Percentiles rank a stretch among this genome's conserved stretches.
Evolutionary conservation across 2,329 filamentous ascomycete genomes (phyloP).

Genomic region (Thyridium curvatum): DNA sequence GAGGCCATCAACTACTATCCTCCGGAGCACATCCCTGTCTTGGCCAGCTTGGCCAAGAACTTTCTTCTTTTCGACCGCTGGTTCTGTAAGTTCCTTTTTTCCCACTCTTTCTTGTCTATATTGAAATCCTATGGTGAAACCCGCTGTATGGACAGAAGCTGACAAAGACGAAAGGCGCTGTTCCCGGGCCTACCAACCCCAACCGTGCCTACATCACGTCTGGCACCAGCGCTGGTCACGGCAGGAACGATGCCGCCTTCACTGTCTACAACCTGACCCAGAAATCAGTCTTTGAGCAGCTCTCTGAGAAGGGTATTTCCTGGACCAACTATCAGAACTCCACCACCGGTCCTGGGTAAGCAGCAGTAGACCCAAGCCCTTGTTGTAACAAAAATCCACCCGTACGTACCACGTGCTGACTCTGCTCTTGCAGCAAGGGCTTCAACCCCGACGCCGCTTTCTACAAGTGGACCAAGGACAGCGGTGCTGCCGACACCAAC

Average conservation of each 20-base stretch:
- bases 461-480: constrained; percentile 30
- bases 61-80: constrained; percentile 36
- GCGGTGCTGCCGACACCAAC: constrained; percentile 20
- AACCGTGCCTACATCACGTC: not conserved
- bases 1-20: constrained; percentile 37
- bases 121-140: too few relatives aligned
- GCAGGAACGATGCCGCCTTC: not conserved
- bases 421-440: not conserved
- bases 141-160: not conserved
- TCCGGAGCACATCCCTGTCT: constrained; percentile 30
- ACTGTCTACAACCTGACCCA: not conserved
- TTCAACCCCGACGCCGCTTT: constrained; percentile 19
- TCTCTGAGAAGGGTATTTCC: not conserved
- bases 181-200: not conserved
- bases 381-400: too few relatives aligned
- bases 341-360: not conserved
- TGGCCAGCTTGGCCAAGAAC: constrained; percentile 31
- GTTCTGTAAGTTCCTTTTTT: constrained; percentile 23
- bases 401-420: too few relatives aligned
- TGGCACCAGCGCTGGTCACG: not conserved
- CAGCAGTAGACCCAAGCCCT: too few relatives aligned
- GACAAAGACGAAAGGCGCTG: not conserved
- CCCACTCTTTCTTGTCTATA: too few relatives aligned
- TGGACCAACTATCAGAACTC: constrained; percentile 1
- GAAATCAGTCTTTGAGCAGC: not conserved